Evolutionary conservation across 345 rosid species (phyloP).

Genomic region (Linum trigynum): DNA sequence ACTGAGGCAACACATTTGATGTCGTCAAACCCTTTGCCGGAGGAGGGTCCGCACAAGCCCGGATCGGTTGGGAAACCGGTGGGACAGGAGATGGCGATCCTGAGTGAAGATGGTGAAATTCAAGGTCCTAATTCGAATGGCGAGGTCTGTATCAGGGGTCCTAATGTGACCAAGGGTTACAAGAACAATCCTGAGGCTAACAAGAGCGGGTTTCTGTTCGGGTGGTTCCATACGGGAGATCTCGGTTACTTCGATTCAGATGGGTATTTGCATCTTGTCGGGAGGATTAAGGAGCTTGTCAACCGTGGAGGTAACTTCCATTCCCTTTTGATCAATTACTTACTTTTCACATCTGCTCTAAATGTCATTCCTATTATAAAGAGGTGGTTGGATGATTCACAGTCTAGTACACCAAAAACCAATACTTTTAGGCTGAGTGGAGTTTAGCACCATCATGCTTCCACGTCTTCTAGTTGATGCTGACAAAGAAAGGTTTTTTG

Average conservation of each 20-base stretch:
- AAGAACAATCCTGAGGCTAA: constrained; percentile 88
- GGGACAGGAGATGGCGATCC: constrained; percentile 70
- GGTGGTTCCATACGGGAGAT: constrained; percentile 97
- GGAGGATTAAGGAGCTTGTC: constrained; percentile 92
- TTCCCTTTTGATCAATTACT: constrained; percentile 9
- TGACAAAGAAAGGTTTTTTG: neutral
- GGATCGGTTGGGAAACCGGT: constrained; percentile 85
- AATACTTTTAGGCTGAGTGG: too few species aligned
- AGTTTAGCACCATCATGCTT: neutral
- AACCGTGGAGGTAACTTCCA: constrained; percentile 75
- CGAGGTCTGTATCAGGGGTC: constrained; percentile 82
- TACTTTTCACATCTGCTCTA: neutral
- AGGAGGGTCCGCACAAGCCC: constrained; percentile 61
- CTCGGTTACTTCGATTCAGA: constrained; percentile 66
- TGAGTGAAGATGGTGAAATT: constrained; percentile 53
- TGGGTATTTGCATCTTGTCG: constrained; percentile 79
- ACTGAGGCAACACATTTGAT: constrained; percentile 77
- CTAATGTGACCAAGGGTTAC: constrained; percentile 85
- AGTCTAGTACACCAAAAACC: neutral
- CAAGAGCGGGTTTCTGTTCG: constrained; percentile 62
- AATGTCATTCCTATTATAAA: neutral
- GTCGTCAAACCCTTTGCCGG: constrained; percentile 76
- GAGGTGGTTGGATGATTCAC: neutral
- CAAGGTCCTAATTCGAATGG: constrained; percentile 41
- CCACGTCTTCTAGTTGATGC: neutral